Conservation (phyloP, 768 basidiomycete genomes). For the Tricholoma sp. region DNA sequence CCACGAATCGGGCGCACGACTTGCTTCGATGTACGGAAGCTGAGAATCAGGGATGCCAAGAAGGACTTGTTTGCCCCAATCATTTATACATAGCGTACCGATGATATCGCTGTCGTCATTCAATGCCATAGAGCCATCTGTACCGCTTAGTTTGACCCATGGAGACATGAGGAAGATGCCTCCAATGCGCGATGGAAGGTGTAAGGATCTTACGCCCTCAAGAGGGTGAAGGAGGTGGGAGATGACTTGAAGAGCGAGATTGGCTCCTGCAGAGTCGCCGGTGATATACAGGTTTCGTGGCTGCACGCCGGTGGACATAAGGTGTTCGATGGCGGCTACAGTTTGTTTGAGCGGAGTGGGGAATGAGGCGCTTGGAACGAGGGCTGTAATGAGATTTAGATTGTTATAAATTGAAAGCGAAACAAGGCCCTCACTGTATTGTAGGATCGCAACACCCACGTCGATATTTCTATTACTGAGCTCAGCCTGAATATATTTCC, state of each 20-base stretch:
- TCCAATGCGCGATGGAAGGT: constrained; percentile 8
- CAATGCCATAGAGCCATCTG: background rate
- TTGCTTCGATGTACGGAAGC: constrained; percentile 13
- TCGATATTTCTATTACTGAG: constrained; percentile 3
- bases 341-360: constrained; percentile 25
- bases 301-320: constrained; percentile 20
- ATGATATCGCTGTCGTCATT: constrained; percentile 14
- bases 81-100: background rate
- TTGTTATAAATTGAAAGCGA: too few species aligned
- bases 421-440: constrained; percentile 13
- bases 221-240: constrained; percentile 27
- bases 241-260: constrained; percentile 23
- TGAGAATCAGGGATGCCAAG: constrained; percentile 12
- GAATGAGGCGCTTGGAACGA: constrained; percentile 22
- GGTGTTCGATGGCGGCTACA: constrained; percentile 20
- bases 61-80: constrained; percentile 9
- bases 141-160: constrained; percentile 17
- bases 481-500: constrained; percentile 16
- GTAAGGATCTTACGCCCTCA: constrained; percentile 9
- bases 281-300: constrained; percentile 23
- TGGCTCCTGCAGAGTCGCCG: constrained; percentile 30
- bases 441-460: constrained; percentile 18
- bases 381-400: constrained; percentile 10
- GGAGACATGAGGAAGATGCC: constrained; percentile 29
- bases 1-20: constrained; percentile 20